Evolutionary conservation across 768 basidiomycete genomes (phyloP).

Genomic region (Holtermannia corniformis): DNA sequence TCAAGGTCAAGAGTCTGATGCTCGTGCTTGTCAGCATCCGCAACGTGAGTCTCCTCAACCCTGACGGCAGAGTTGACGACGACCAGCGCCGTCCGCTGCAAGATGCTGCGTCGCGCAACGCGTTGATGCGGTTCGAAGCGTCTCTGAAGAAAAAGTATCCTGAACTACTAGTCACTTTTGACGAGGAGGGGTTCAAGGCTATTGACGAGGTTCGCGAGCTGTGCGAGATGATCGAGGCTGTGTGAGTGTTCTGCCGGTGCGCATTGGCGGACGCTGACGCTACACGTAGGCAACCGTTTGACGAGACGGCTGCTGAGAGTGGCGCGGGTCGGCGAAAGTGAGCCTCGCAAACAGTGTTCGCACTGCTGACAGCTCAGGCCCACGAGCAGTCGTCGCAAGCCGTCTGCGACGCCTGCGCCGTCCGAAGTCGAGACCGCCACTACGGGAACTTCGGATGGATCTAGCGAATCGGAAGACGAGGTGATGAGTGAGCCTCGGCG

Average conservation of each 20-base stretch:
- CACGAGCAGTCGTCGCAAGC: neutral
- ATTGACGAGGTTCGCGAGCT: constrained; percentile 14
- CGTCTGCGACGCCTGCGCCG: neutral
- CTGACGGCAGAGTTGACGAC: neutral
- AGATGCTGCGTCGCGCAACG: constrained; percentile 57
- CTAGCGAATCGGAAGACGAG: constrained; percentile 1
- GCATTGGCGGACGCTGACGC: neutral
- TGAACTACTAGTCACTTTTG: constrained; percentile 57
- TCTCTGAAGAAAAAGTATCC: constrained; percentile 62
- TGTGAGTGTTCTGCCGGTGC: constrained; percentile 19
- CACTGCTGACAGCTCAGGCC: neutral
- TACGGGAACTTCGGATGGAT: neutral
- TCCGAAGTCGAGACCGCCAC: neutral
- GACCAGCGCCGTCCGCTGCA: constrained; percentile 52
- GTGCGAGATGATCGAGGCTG: constrained; percentile 23
- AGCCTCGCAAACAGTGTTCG: neutral
- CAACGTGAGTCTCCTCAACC: constrained; percentile 43
- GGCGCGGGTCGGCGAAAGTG: constrained; percentile 3
- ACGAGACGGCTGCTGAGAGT: constrained; percentile 12
- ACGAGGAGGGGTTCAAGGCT: constrained; percentile 26
- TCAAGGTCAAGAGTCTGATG: constrained; percentile 50
- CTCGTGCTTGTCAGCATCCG: constrained; percentile 54
- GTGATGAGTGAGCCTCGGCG: neutral
- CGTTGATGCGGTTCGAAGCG: constrained; percentile 61
- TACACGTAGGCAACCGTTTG: constrained; percentile 2